Percentiles rank a stretch among this genome's conserved stretches.
These are phyloP conservation scores for Colletotrichum camelliae DNA, from an alignment of 2,329 filamentous ascomycete species.

Conservation along the genomic window DNA sequence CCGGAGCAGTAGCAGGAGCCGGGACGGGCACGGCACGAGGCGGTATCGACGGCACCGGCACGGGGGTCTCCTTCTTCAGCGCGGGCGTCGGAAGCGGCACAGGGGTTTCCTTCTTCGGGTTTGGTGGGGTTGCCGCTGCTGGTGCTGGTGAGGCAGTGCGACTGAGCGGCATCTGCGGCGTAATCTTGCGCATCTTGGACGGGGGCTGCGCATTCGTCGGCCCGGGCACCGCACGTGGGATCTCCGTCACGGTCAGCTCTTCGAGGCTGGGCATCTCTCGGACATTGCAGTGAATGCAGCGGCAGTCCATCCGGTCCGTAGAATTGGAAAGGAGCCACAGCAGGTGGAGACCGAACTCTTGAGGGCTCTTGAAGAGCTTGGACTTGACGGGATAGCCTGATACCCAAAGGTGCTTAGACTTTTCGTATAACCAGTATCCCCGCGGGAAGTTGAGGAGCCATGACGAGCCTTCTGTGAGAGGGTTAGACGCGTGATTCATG, in stretches of 20 bases:
- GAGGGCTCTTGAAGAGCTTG: constrained; percentile 57
- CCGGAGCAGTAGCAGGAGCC: background rate
- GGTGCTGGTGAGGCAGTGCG: constrained; percentile 5
- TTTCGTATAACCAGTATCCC: constrained; percentile 53
- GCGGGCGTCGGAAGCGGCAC: constrained; percentile 3
- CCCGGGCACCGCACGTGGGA: background rate
- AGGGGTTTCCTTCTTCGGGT: constrained; percentile 11
- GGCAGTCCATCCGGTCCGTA: constrained; percentile 53
- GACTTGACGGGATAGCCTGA: constrained; percentile 54
- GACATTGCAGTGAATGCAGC: constrained; percentile 54
- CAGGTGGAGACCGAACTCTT: constrained; percentile 57
- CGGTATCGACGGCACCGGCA: background rate
- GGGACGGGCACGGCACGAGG: background rate
- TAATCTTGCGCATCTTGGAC: constrained; percentile 19
- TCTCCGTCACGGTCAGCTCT: constrained; percentile 5
- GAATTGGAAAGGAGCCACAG: constrained; percentile 57
- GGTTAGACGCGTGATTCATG: constrained; percentile 39
- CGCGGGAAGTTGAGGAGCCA: constrained; percentile 51
- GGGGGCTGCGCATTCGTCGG: constrained; percentile 21
- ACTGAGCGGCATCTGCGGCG: background rate
- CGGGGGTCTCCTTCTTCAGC: constrained; percentile 8
- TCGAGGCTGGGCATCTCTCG: constrained; percentile 23
- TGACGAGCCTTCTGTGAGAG: constrained; percentile 41
- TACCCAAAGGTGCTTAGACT: constrained; percentile 54
- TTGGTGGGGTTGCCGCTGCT: background rate